Conservation (phyloP, 768 basidiomycete species). For the Chalciporus pseudorubinellus region DNA sequence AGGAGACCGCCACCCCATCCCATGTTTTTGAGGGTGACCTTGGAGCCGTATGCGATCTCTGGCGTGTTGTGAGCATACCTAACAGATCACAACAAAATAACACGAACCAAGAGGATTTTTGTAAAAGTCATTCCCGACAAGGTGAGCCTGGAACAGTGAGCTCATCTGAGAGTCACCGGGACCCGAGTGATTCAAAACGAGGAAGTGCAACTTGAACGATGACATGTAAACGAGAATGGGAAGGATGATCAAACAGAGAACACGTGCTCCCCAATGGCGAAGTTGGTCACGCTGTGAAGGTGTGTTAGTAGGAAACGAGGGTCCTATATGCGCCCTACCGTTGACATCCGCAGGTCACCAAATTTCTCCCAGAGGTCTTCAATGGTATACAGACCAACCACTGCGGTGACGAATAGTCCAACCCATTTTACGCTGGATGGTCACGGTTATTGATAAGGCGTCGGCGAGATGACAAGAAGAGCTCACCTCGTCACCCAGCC, state of each 20-base stretch:
- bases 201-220: constrained; percentile 95
- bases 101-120: constrained; percentile 78
- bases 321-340: constrained; percentile 50
- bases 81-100: background rate
- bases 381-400: constrained; percentile 94
- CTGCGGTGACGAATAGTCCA: constrained; percentile 90
- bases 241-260: constrained; percentile 81
- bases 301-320: constrained; percentile 10
- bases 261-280: constrained; percentile 87
- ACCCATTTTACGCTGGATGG: constrained; percentile 85
- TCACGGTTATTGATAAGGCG: background rate
- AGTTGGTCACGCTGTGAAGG: constrained; percentile 72
- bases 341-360: constrained; percentile 89
- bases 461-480: background rate
- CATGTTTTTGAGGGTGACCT: constrained; percentile 92
- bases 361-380: constrained; percentile 99
- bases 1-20: constrained; percentile 96
- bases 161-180: constrained; percentile 99
- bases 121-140: constrained; percentile 92
- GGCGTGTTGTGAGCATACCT: constrained; percentile 4
- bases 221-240: constrained; percentile 92
- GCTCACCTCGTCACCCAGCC: constrained; percentile 88
- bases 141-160: constrained; percentile 95
- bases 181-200: constrained; percentile 90
- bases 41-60: constrained; percentile 91